Evolutionary conservation across 225 moss, liverwort and hornwort genomes (phyloP).

Genomic region (Antitrichia curtipendula): DNA sequence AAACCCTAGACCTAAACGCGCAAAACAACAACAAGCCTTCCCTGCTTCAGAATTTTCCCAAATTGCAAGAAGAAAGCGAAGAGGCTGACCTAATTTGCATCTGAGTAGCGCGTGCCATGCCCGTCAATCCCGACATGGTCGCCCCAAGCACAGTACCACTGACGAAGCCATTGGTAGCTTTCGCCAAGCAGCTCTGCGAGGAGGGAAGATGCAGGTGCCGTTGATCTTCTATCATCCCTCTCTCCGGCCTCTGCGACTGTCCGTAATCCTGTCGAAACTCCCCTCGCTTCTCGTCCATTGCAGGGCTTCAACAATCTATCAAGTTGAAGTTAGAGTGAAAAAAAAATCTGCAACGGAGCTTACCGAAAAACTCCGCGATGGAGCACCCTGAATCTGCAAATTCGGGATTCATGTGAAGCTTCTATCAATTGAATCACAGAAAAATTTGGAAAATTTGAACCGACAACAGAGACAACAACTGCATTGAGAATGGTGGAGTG

Average conservation of each 20-base stretch:
- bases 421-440: not conserved
- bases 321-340: not conserved
- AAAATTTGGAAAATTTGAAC: not conserved
- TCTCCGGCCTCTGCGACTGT: not conserved
- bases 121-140: conserved; percentile 39
- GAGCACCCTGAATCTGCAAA: not conserved
- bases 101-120: conserved; percentile 32
- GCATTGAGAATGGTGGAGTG: not conserved
- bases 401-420: not conserved
- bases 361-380: not conserved
- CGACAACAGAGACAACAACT: not conserved
- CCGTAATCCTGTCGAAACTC: conserved; percentile 2
- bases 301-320: not conserved
- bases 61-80: not conserved
- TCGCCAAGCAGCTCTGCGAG: conserved; percentile 15
- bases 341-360: not conserved
- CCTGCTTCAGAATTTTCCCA: not conserved
- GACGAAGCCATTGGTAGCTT: conserved; percentile 22
- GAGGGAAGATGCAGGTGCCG: not conserved
- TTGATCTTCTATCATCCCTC: not conserved
- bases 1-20: not conserved
- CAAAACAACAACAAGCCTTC: not conserved
- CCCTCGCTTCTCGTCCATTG: conserved; percentile 4
- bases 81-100: conserved; percentile 29
- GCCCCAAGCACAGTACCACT: conserved; percentile 37